A percentile compares a stretch with the other conserved stretches of the same genome.
phyloP scores from a whole-genome alignment of 768 basidiomycete species.

The Pisolithus microcarpus region DNA sequence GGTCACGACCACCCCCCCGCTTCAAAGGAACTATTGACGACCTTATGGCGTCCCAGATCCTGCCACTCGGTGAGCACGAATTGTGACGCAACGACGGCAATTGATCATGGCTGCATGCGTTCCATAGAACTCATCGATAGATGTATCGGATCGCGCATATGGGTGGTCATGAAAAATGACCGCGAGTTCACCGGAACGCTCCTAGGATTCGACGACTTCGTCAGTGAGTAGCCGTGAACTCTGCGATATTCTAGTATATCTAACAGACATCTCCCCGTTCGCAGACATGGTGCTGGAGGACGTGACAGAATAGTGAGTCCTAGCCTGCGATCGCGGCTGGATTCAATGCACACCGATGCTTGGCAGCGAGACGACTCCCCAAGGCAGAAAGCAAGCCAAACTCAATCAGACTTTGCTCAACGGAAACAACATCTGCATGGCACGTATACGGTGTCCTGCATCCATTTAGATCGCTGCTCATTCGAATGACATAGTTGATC shows the following conservation, averaged over 20 bases:
- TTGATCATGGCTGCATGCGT: neutral
- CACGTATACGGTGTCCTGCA: slow-evolving; percentile 30
- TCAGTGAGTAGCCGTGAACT: slow-evolving; percentile 86
- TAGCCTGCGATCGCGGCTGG: slow-evolving; percentile 21
- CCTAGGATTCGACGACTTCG: slow-evolving; percentile 97
- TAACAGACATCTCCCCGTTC: neutral
- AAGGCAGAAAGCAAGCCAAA: slow-evolving; percentile 73
- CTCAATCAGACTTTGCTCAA: slow-evolving; percentile 86
- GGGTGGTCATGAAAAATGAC: slow-evolving; percentile 98
- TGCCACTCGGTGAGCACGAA: slow-evolving; percentile 66
- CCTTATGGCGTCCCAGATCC: slow-evolving; percentile 84
- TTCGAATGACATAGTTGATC: slow-evolving; percentile 40
- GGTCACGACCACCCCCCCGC: too few species aligned
- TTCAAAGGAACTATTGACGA: neutral
- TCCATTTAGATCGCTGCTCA: slow-evolving; percentile 1
- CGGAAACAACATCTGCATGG: slow-evolving; percentile 97
- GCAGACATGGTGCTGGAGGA: slow-evolving; percentile 93
- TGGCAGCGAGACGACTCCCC: slow-evolving; percentile 74
- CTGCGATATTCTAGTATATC: neutral
- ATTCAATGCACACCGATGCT: neutral
- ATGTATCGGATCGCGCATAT: slow-evolving; percentile 94
- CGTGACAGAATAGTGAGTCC: slow-evolving; percentile 81
- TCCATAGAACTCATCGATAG: slow-evolving; percentile 85
- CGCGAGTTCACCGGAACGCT: slow-evolving; percentile 94
- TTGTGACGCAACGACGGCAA: neutral